phyloP scores from a whole-genome alignment of 108 stramenopile species.

The Cyclotella distinguenda region DNA sequence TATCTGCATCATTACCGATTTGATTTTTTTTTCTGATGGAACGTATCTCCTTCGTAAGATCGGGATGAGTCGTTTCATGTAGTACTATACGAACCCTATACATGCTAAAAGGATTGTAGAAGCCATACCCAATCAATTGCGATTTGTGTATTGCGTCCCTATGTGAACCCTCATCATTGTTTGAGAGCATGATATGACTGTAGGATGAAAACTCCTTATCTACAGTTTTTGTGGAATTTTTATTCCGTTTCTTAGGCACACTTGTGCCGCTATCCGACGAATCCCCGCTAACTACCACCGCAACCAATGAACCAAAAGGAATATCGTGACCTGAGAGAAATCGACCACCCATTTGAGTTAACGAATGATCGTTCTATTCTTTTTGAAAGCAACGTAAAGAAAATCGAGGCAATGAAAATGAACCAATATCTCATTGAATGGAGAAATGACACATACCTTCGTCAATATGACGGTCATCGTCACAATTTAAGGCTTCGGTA shows the following conservation, averaged over 20 bases:
- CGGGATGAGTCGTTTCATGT: slow-evolving; percentile 55
- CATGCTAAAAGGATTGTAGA: slow-evolving; percentile 82
- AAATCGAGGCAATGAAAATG: neutral
- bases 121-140: slow-evolving; percentile 77
- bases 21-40: slow-evolving; percentile 25
- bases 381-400: neutral
- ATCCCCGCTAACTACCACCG: slow-evolving; percentile 57
- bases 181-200: slow-evolving; percentile 36
- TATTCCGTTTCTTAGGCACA: slow-evolving; percentile 13
- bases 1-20: slow-evolving; percentile 8
- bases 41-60: slow-evolving; percentile 31
- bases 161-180: slow-evolving; percentile 1
- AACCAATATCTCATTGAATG: neutral
- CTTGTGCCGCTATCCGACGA: neutral
- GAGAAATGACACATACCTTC: neutral
- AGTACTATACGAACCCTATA: slow-evolving; percentile 81
- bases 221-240: slow-evolving; percentile 2
- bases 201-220: slow-evolving; percentile 4
- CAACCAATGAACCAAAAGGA: slow-evolving; percentile 58
- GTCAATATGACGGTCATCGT: neutral
- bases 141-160: slow-evolving; percentile 25
- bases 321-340: slow-evolving; percentile 4
- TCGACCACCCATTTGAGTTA: neutral
- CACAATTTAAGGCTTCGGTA: slow-evolving; percentile 11
- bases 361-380: neutral